A percentile compares a stretch with the other conserved stretches of the same genome.
Conservation (phyloP, 2,329 filamentous ascomycete species). For the Knufia petricola region DNA sequence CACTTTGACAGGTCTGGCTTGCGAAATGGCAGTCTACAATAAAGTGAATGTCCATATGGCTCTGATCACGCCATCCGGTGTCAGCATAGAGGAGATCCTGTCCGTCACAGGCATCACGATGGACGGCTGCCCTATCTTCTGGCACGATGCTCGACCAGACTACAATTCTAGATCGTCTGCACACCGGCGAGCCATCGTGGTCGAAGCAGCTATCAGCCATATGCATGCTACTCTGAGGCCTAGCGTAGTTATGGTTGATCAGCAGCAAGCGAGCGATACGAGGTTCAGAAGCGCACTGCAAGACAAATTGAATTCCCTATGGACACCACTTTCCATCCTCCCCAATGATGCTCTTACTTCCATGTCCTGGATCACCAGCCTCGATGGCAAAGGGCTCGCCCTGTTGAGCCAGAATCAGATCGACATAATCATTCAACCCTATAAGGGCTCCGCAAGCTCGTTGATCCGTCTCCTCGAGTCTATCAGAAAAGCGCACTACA, state of each 20-base stretch:
- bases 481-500: slow-evolving; percentile 65
- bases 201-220: slow-evolving; percentile 57
- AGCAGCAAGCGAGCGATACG: slow-evolving; percentile 53
- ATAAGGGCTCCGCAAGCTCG: slow-evolving; percentile 19
- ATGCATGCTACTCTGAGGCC: slow-evolving; percentile 67
- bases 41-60: slow-evolving; percentile 73
- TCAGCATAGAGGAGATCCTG: slow-evolving; percentile 59
- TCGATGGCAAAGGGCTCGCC: slow-evolving; percentile 31
- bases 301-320: slow-evolving; percentile 42
- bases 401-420: slow-evolving; percentile 70
- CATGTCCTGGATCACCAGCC: slow-evolving; percentile 64
- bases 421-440: slow-evolving; percentile 74
- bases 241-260: slow-evolving; percentile 65
- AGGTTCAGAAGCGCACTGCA: slow-evolving; percentile 57
- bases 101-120: slow-evolving; percentile 70
- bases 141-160: slow-evolving; percentile 69
- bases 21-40: slow-evolving; percentile 65
- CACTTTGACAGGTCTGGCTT: slow-evolving; percentile 68
- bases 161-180: slow-evolving; percentile 60
- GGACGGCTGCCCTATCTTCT: slow-evolving; percentile 53
- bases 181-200: slow-evolving; percentile 55
- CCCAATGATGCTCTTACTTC: slow-evolving; percentile 53
- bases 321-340: slow-evolving; percentile 63
- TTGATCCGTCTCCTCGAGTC: slow-evolving; percentile 59
- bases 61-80: slow-evolving; percentile 62